A percentile compares a stretch with the other conserved stretches of the same genome.
Evolutionary conservation across 1,139 yeast species (phyloP).

Genomic region (Kodamaea ohmeri): DNA sequence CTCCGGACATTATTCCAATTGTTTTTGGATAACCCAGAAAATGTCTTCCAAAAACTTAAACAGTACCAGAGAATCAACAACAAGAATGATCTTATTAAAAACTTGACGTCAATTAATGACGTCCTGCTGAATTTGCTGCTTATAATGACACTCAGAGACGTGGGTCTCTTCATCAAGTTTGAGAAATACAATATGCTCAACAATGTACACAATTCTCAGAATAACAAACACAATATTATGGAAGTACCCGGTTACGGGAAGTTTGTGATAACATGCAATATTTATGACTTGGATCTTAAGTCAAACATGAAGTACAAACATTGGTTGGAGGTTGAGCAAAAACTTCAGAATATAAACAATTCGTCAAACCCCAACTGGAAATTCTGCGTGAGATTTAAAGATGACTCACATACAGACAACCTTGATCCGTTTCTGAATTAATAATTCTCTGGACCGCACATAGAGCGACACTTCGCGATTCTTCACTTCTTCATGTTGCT

Average conservation of each 20-base stretch:
- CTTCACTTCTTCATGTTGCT: conserved; percentile 1
- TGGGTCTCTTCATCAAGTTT: conserved; percentile 48
- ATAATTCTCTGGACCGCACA: background rate
- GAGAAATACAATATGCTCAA: conserved; percentile 33
- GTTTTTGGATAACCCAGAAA: conserved; percentile 31
- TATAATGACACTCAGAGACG: conserved; percentile 57
- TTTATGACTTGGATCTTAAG: conserved; percentile 47
- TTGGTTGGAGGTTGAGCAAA: conserved; percentile 41
- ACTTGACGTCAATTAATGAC: conserved; percentile 36
- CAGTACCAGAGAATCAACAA: conserved; percentile 36
- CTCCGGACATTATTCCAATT: conserved; percentile 26
- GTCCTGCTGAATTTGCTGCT: conserved; percentile 44
- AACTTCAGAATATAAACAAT: conserved; percentile 35
- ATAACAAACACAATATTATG: conserved; percentile 33
- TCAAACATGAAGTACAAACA: conserved; percentile 40
- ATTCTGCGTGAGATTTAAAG: conserved; percentile 24
- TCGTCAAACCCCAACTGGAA: conserved; percentile 39
- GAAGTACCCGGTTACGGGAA: conserved; percentile 26
- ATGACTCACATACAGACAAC: conserved; percentile 3
- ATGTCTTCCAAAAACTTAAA: conserved; percentile 39
- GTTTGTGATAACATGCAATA: conserved; percentile 36
- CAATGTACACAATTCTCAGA: conserved; percentile 34
- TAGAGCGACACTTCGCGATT: conserved; percentile 1
- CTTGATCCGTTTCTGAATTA: conserved; percentile 7
- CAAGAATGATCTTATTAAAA: conserved; percentile 34